Percentiles rank a stretch among this genome's conserved stretches.
These are phyloP conservation scores for Helicostylum pulchrum DNA, from an alignment of 192 early-diverging fungal genomes.

Conservation along the genomic window DNA sequence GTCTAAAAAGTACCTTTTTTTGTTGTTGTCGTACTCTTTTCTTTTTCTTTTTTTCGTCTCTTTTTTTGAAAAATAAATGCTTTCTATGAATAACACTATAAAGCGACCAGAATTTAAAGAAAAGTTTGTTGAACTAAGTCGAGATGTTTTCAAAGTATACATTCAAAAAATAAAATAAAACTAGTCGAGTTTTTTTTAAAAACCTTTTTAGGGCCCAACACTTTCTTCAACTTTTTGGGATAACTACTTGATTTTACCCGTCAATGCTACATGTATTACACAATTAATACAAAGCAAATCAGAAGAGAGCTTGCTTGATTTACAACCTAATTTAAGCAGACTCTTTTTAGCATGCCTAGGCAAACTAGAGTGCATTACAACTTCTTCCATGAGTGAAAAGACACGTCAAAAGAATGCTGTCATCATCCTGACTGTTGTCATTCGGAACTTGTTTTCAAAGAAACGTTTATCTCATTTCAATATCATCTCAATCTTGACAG, in stretches of 20 bases:
- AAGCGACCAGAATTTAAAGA: slow-evolving; percentile 42
- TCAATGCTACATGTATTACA: slow-evolving; percentile 18
- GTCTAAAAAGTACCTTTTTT: neutral
- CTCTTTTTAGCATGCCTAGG: slow-evolving; percentile 46
- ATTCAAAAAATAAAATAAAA: neutral
- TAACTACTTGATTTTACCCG: slow-evolving; percentile 19
- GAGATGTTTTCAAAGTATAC: slow-evolving; percentile 45
- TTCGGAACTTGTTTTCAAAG: slow-evolving; percentile 51
- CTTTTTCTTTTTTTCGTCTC: slow-evolving; percentile 1
- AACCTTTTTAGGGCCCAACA: too few species aligned
- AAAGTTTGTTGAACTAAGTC: slow-evolving; percentile 52
- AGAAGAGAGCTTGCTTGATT: slow-evolving; percentile 43
- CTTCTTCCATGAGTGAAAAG: neutral
- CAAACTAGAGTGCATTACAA: slow-evolving; percentile 25
- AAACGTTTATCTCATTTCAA: slow-evolving; percentile 51
- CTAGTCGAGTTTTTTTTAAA: neutral
- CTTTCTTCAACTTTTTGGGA: slow-evolving; percentile 23
- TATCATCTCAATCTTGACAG: slow-evolving; percentile 48
- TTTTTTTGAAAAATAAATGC: slow-evolving; percentile 1
- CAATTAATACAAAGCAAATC: slow-evolving; percentile 29
- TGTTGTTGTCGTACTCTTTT: too few species aligned
- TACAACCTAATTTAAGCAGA: slow-evolving; percentile 36
- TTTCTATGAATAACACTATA: slow-evolving; percentile 11
- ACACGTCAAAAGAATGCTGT: slow-evolving; percentile 36
- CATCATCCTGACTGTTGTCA: slow-evolving; percentile 23